Evolutionary conservation across 2,329 filamentous ascomycete species (phyloP), one percentile per base, ranked within the genome.

Genomic region (Aspergillus quadricinctus): DNA sequence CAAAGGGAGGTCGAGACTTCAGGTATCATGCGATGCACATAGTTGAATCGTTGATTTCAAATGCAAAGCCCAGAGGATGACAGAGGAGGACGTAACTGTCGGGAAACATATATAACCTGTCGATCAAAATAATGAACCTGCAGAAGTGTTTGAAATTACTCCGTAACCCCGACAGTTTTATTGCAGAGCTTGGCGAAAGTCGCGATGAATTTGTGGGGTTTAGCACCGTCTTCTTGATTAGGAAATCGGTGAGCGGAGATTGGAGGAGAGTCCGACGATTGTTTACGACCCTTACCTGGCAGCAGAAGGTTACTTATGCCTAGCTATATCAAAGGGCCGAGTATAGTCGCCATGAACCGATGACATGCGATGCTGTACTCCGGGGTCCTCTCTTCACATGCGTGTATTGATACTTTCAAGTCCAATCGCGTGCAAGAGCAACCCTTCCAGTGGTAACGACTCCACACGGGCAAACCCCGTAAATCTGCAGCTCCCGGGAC

Each of bases 191-290:
- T 64, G 64, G 62, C 61, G 61, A 63, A 60, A 54, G 54, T 60
- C 59, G 63, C 53, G 56, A 64, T 52, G 35, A 9, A 45, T 60
- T 64, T 62, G 68, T 64, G 67, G 68, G 66, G 66, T 62, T 64
- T 56, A 49, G 57, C 55, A 57, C 63, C 14, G 59, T 57, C 57
- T 56, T 41, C 69, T 68, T 52, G 52, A 61, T 70, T 69, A 63
- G 70, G 70, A 50, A 61, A 60, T 66, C 70, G 70, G 70, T 72
- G 70, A 72, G 65, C 55, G 63, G 58, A 51, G 48, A 7, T 27
- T 23, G 43, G 43, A 46, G 43, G 11, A 27, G 19, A 46, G 43
- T 46, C 43, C 11, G 43, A 17, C 5, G 21, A 25, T 11, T 46
- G 21, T 25, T 6, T 46, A 17, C 41, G 23, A 25, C 19, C 41